phyloP scores from a whole-genome alignment of 495 filamentous ascomycete species.

The Astrothelium macrocarpum region DNA sequence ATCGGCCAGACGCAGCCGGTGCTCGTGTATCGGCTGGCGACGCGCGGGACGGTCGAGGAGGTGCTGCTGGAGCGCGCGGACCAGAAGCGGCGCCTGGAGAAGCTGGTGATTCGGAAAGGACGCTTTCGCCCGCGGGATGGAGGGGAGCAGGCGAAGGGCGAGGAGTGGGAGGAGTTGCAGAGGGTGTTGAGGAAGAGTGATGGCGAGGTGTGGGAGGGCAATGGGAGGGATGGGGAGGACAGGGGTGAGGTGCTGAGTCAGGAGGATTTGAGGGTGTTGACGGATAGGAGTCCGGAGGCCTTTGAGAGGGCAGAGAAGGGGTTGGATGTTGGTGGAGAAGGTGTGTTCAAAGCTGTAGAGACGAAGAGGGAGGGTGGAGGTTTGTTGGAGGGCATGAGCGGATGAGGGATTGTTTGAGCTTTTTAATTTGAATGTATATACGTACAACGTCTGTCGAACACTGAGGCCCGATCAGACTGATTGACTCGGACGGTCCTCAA shows the following conservation, averaged over 20 bases:
- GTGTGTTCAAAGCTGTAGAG: slow-evolving; percentile 59
- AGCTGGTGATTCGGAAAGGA: slow-evolving; percentile 91
- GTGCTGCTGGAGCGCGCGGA: slow-evolving; percentile 80
- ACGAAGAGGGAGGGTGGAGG: slow-evolving; percentile 41
- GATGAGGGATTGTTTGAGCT: too few relatives aligned
- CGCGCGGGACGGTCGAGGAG: slow-evolving; percentile 87
- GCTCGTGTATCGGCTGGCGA: slow-evolving; percentile 90
- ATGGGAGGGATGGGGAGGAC: slow-evolving; percentile 28
- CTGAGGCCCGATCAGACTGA: too few relatives aligned
- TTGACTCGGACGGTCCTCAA: too few relatives aligned
- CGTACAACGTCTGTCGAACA: too few relatives aligned
- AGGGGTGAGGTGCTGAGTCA: slow-evolving; percentile 60
- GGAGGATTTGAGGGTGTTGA: slow-evolving; percentile 65
- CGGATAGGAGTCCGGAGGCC: slow-evolving; percentile 77
- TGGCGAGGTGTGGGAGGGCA: slow-evolving; percentile 45
- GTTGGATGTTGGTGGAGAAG: slow-evolving; percentile 43
- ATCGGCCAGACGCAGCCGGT: slow-evolving; percentile 91
- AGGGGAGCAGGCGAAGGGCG: slow-evolving; percentile 33
- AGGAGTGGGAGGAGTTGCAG: slow-evolving; percentile 50
- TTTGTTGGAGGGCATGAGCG: slow-evolving; percentile 30
- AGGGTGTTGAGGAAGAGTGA: slow-evolving; percentile 53
- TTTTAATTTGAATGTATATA: too few relatives aligned
- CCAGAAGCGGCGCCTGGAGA: slow-evolving; percentile 86
- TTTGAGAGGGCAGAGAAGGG: slow-evolving; percentile 70
- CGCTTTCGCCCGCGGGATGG: slow-evolving; percentile 48